Evolutionary conservation across 1,139 yeast genomes (phyloP).

Genomic region (Yamadazyma triangularis): DNA sequence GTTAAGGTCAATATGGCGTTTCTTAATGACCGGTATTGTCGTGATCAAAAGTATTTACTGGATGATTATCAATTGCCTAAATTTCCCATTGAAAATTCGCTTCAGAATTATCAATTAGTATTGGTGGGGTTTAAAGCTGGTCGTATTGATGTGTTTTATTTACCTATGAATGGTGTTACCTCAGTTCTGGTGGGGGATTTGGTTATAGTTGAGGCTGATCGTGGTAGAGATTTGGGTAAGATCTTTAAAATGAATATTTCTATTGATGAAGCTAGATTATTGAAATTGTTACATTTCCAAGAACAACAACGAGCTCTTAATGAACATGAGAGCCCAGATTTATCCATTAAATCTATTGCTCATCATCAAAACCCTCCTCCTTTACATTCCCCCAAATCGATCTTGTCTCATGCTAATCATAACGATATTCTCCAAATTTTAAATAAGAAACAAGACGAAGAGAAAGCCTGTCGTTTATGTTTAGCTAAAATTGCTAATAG

Average conservation of each 20-base stretch:
- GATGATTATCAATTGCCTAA: slow-evolving; percentile 38
- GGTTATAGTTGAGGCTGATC: slow-evolving; percentile 95
- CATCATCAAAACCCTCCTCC: slow-evolving; percentile 19
- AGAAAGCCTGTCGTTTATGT: slow-evolving; percentile 61
- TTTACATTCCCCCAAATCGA: slow-evolving; percentile 66
- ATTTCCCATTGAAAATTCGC: slow-evolving; percentile 35
- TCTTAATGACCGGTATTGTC: slow-evolving; percentile 21
- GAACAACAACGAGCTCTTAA: slow-evolving; percentile 54
- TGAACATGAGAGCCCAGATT: slow-evolving; percentile 15
- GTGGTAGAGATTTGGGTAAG: slow-evolving; percentile 88
- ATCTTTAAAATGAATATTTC: slow-evolving; percentile 64
- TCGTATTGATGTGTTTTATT: slow-evolving; percentile 75
- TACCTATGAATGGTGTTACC: slow-evolving; percentile 36
- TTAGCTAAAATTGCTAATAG: slow-evolving; percentile 53
- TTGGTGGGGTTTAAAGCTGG: slow-evolving; percentile 85
- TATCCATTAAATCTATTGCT: slow-evolving; percentile 22
- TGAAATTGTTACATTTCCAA: slow-evolving; percentile 51
- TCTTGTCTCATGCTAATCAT: slow-evolving; percentile 63
- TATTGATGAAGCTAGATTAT: slow-evolving; percentile 57
- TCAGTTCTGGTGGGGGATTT: slow-evolving; percentile 58
- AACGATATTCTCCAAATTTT: slow-evolving; percentile 58
- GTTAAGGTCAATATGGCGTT: slow-evolving; percentile 30
- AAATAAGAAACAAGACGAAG: slow-evolving; percentile 65
- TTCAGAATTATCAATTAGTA: slow-evolving; percentile 38
- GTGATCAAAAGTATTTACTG: slow-evolving; percentile 20